Percentiles rank a stretch among this genome's conserved stretches.
phyloP scores from a whole-genome alignment of 305 asterid species.

The Fraxinus sp. region DNA sequence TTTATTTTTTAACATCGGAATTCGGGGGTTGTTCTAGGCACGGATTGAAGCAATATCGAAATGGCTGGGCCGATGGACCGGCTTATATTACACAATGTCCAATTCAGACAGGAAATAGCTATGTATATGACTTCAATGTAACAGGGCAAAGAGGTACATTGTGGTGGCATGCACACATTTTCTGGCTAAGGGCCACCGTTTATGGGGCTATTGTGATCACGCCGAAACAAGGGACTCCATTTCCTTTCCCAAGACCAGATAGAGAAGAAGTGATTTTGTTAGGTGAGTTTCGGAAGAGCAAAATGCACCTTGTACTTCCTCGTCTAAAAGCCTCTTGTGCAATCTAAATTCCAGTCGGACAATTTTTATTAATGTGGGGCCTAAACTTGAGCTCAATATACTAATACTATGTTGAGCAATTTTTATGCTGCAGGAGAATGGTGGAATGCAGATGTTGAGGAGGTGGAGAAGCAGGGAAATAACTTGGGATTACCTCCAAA shows the following conservation, averaged over 20 bases:
- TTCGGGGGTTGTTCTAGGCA: slow-evolving; percentile 22
- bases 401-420: neutral
- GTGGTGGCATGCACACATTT: slow-evolving; percentile 43
- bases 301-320: neutral
- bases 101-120: slow-evolving; percentile 33
- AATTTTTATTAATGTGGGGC: neutral
- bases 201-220: slow-evolving; percentile 34
- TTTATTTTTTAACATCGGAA: neutral
- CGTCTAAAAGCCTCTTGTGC: neutral
- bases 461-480: slow-evolving; percentile 32
- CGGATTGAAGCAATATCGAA: slow-evolving; percentile 37
- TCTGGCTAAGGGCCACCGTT: slow-evolving; percentile 38
- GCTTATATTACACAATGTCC: slow-evolving; percentile 38
- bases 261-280: slow-evolving; percentile 33
- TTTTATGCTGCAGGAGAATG: slow-evolving; percentile 31
- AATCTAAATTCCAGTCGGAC: neutral
- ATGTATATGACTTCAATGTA: slow-evolving; percentile 34
- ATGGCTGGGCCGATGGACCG: slow-evolving; percentile 39
- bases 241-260: slow-evolving; percentile 34
- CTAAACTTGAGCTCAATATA: neutral
- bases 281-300: slow-evolving; percentile 19
- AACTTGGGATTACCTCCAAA: slow-evolving; percentile 35
- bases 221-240: slow-evolving; percentile 37
- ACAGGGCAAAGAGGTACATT: slow-evolving; percentile 40
- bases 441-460: slow-evolving; percentile 41